These are phyloP conservation scores for Volvariella surrecta DNA, from an alignment of 1,284 basidiomycete genomes.

Conservation along the genomic window DNA sequence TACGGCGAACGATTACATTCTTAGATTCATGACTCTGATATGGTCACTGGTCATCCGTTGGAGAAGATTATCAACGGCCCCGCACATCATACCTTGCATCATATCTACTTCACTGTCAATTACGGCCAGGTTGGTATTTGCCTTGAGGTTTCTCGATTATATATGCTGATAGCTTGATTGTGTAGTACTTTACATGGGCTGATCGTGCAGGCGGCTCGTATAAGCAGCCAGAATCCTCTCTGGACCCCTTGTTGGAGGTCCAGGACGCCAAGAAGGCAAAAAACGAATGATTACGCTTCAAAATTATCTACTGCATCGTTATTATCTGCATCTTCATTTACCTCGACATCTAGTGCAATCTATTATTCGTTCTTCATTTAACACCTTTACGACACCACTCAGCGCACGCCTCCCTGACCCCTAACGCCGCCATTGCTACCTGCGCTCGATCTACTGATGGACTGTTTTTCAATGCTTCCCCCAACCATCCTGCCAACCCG, in stretches of 20 bases:
- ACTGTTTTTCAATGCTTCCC: too few relatives aligned
- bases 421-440: too few relatives aligned
- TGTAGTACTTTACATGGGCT: slow-evolving; percentile 93
- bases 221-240: slow-evolving; percentile 72
- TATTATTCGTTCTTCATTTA: too few relatives aligned
- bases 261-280: slow-evolving; percentile 16
- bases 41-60: slow-evolving; percentile 90
- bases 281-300: too few relatives aligned
- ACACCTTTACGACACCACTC: too few relatives aligned
- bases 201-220: slow-evolving; percentile 84
- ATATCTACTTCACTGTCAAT: slow-evolving; percentile 94
- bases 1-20: not conserved
- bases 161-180: not conserved
- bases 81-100: slow-evolving; percentile 95
- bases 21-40: slow-evolving; percentile 98
- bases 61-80: slow-evolving; percentile 96
- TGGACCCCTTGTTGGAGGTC: slow-evolving; percentile 83
- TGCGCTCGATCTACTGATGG: too few relatives aligned
- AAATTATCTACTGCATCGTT: too few relatives aligned
- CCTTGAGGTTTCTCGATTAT: not conserved
- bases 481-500: too few relatives aligned
- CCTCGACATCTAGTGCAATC: too few relatives aligned
- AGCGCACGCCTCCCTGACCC: too few relatives aligned
- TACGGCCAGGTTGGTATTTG: slow-evolving; percentile 69
- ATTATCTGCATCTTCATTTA: too few relatives aligned